Percentiles rank a stretch among this genome's conserved stretches.
These are phyloP conservation scores for Heteromeles arbutifolia DNA, from an alignment of 306 rosid genomes.

Conservation along the genomic window DNA sequence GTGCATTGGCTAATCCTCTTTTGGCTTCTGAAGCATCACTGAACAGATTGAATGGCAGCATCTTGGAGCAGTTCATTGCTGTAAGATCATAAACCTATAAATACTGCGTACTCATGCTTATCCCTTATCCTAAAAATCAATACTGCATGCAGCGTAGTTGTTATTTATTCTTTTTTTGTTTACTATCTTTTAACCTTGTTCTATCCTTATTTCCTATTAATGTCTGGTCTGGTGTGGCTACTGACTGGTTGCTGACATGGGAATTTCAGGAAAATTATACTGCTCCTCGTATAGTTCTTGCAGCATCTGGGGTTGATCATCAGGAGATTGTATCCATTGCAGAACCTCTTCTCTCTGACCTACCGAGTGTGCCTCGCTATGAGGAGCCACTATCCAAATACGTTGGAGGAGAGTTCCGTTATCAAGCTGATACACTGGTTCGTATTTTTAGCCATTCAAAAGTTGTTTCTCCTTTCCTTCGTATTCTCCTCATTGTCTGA, in stretches of 20 bases:
- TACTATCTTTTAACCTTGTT: background rate
- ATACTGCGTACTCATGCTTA: background rate
- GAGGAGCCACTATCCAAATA: slow-evolving; percentile 70
- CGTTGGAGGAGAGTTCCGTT: slow-evolving; percentile 92
- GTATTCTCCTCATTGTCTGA: background rate
- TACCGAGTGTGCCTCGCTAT: slow-evolving; percentile 42
- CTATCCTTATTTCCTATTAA: background rate
- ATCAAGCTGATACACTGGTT: slow-evolving; percentile 74
- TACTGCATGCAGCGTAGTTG: slow-evolving; percentile 1
- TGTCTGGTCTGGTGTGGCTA: background rate
- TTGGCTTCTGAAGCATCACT: slow-evolving; percentile 72
- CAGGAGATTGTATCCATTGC: slow-evolving; percentile 79
- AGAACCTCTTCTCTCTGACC: slow-evolving; percentile 84
- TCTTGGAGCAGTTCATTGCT: slow-evolving; percentile 70
- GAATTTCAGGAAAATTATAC: slow-evolving; percentile 84
- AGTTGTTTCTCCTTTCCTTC: background rate
- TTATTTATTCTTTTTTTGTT: slow-evolving; percentile 2
- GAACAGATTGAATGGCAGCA: slow-evolving; percentile 53
- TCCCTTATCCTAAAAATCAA: background rate
- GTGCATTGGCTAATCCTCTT: slow-evolving; percentile 93
- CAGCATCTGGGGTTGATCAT: slow-evolving; percentile 91
- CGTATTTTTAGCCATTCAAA: slow-evolving; percentile 14
- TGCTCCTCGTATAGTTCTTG: slow-evolving; percentile 92
- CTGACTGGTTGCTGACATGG: slow-evolving; percentile 20
- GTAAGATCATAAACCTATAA: slow-evolving; percentile 42